These are phyloP conservation scores for Aspergillus novofumigatus DNA, from an alignment of 2,329 filamentous ascomycete species.

Conservation along the genomic window DNA sequence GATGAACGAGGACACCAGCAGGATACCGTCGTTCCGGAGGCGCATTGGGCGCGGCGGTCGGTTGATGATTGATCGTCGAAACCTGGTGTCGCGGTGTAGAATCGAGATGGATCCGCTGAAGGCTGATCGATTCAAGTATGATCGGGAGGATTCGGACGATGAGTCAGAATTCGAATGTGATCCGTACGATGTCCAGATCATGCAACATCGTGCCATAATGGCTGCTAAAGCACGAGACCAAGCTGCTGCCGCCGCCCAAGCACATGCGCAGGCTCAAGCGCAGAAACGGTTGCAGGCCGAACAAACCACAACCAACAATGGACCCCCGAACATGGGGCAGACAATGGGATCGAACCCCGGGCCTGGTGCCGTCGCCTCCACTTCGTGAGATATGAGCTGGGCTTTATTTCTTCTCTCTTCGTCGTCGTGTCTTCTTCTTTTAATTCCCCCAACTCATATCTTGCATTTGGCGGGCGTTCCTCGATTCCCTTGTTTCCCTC, in stretches of 20 bases:
- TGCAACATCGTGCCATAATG: slow-evolving; percentile 53
- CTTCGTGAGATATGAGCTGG: slow-evolving; percentile 28
- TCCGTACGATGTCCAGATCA: slow-evolving; percentile 57
- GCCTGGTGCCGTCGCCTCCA: slow-evolving; percentile 25
- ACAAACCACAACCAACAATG: slow-evolving; percentile 25
- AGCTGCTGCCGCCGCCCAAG: slow-evolving; percentile 40
- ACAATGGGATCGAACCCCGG: slow-evolving; percentile 29
- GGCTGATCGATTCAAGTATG: slow-evolving; percentile 77
- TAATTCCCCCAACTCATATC: slow-evolving; percentile 12
- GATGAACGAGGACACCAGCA: slow-evolving; percentile 40
- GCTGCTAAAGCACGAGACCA: slow-evolving; percentile 41
- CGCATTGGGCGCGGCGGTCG: slow-evolving; percentile 81
- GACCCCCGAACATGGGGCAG: slow-evolving; percentile 17
- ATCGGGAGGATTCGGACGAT: slow-evolving; percentile 78
- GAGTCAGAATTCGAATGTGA: slow-evolving; percentile 71
- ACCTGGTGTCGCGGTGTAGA: slow-evolving; percentile 54
- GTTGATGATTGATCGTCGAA: slow-evolving; percentile 81
- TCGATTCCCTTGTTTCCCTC: slow-evolving; percentile 14
- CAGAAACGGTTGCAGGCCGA: slow-evolving; percentile 36
- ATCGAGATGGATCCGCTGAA: slow-evolving; percentile 45
- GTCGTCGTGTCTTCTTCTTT: slow-evolving; percentile 10
- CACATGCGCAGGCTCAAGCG: slow-evolving; percentile 36
- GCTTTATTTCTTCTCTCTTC: slow-evolving; percentile 16
- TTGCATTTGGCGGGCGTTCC: slow-evolving; percentile 35
- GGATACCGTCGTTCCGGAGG: slow-evolving; percentile 68